phyloP scores from a whole-genome alignment of 2,329 filamentous ascomycete species.

The Neopestalotiopsis sp. region DNA sequence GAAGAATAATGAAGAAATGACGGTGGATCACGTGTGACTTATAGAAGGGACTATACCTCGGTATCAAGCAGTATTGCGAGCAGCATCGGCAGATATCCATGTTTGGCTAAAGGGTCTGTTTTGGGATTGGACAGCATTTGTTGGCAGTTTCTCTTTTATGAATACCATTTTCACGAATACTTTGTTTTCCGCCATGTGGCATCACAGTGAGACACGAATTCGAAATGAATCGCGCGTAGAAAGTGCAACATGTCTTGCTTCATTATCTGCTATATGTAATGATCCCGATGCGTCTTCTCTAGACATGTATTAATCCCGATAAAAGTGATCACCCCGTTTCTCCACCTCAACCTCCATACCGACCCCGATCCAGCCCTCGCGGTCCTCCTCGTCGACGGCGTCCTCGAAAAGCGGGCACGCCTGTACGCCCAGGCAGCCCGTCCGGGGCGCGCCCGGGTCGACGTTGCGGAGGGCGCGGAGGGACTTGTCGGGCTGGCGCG shows the following conservation, averaged over 20 bases:
- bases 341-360: conserved; percentile 61
- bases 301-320: neutral
- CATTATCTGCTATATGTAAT: neutral
- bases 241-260: neutral
- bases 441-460: conserved; percentile 61
- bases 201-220: neutral
- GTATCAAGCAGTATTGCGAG: neutral
- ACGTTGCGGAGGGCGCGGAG: conserved; percentile 63
- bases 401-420: conserved; percentile 59
- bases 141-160: neutral
- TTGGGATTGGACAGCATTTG: neutral
- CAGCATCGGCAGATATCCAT: neutral
- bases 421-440: conserved; percentile 69
- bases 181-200: neutral
- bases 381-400: conserved; percentile 30
- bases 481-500: conserved; percentile 60
- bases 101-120: neutral
- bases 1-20: conserved; percentile 5
- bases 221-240: neutral
- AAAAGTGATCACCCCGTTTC: conserved; percentile 48
- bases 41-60: conserved; percentile 8
- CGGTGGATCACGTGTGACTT: conserved; percentile 3
- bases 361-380: conserved; percentile 53
- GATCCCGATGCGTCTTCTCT: neutral
- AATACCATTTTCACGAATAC: neutral